Base-by-base conservation (phyloP, 805 yeast genomes). In the Pichia heedii region DNA sequence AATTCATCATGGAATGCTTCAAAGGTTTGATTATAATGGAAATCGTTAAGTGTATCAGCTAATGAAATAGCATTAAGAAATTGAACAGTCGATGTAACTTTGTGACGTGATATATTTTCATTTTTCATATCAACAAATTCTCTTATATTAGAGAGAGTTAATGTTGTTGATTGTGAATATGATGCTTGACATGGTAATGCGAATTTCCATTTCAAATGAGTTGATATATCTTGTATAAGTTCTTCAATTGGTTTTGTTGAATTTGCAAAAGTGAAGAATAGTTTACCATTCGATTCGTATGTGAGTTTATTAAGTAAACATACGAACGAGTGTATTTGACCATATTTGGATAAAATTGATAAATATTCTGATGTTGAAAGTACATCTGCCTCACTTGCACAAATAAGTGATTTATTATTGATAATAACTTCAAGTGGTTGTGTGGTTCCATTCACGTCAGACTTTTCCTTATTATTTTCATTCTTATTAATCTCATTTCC, bases 31-130 rank as follows among this genome's bases (percentile, higher is more conserved):
- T 69, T 62, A 50, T 66, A 76, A 26, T 67, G 71, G 0, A 57
- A 57, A 22, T 70, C 75, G 36, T 76, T 76, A 19, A 70, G 60
- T 42, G 49, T 6, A 27, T 84, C 94, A 30, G 77, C 76, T 1
- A 81, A 73, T 3, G 81, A 72, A 1, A 85, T 70, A 37, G 77
- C 65, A 54, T 88, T 89, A 32, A 84, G 58, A 4, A 88, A 61
- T 44, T 82, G 77, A 8, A 89, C 55, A 1, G 84, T 86, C 15
- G 58, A 69, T 0, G 79, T 60, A 33, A 35, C 34, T 24, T 44
- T 41, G 36, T 54, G 60, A n/a, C 40, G 50, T 1, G 58, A 33
- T 1, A 57, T 45, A 8, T 46, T 44, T 5, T 42, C 22, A 5
- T 49, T 32, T 20, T 34, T 43, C 6, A 33, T 30, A 39, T 42